Percentiles rank a stretch among this genome's conserved stretches.
These are phyloP conservation scores for Waltergamsia citrina DNA, from an alignment of 2,329 filamentous ascomycete genomes.

Conservation along the genomic window DNA sequence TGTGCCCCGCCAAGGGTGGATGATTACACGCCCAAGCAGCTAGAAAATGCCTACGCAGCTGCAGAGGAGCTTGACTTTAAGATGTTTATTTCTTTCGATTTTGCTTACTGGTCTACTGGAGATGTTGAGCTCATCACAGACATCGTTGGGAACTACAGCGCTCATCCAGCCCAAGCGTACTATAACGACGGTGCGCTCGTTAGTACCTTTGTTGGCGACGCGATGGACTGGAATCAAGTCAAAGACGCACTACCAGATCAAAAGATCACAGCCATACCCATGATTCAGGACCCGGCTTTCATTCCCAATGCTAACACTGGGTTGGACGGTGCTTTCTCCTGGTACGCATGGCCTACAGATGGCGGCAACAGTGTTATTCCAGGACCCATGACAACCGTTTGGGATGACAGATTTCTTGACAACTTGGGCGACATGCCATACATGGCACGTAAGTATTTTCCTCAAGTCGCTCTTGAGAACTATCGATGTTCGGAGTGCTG, in stretches of 20 bases:
- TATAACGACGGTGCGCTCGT: conserved; percentile 11
- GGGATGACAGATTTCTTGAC: conserved; percentile 10
- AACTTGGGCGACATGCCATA: conserved; percentile 8
- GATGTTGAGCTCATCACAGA: conserved; percentile 10
- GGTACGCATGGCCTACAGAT: conserved; percentile 13
- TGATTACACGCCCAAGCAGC: conserved; percentile 11
- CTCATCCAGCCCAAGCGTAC: conserved; percentile 9
- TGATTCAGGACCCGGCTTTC: conserved; percentile 9
- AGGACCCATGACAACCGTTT: conserved; percentile 11
- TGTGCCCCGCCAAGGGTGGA: conserved; percentile 11
- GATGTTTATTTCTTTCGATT: conserved; percentile 13
- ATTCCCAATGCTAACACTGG: conserved; percentile 6
- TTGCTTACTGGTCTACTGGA: conserved; percentile 12
- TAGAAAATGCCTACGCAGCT: conserved; percentile 10
- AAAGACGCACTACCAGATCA: conserved; percentile 9
- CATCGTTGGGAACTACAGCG: conserved; percentile 8
- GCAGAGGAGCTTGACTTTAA: conserved; percentile 9
- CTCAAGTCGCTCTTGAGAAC: too few species aligned
- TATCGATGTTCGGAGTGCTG: not conserved
- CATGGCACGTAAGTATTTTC: conserved; percentile 13
- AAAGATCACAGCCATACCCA: conserved; percentile 11
- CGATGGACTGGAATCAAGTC: conserved; percentile 11
- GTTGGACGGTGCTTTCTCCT: conserved; percentile 11
- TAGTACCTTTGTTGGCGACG: conserved; percentile 13
- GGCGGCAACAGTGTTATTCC: conserved; percentile 11